Evolutionary conservation across 2,329 filamentous ascomycete species (phyloP).

Genomic region (Helotiales sp.): DNA sequence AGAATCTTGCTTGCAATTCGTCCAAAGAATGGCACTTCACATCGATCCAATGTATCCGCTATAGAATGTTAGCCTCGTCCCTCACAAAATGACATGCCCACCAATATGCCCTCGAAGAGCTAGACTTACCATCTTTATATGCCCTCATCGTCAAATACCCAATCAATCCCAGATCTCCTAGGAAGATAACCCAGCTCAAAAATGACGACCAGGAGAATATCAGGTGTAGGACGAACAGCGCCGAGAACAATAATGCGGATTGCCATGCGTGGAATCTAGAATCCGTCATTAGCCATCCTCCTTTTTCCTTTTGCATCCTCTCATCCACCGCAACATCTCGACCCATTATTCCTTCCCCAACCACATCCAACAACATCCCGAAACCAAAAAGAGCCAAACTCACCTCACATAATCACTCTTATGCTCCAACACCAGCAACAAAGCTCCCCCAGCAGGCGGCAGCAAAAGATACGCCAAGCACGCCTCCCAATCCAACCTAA

Average conservation of each 20-base stretch:
- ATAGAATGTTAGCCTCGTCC: conserved; percentile 21
- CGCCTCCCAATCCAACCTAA: conserved; percentile 87
- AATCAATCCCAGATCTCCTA: conserved; percentile 74
- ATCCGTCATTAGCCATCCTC: conserved; percentile 10
- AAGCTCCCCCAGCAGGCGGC: conserved; percentile 81
- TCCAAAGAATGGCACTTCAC: conserved; percentile 84
- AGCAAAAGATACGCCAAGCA: conserved; percentile 83
- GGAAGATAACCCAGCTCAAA: conserved; percentile 80
- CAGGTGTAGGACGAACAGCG: conserved; percentile 74
- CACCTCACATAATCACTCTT: conserved; percentile 97
- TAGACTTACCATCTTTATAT: conserved; percentile 69
- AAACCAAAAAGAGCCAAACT: conserved; percentile 30
- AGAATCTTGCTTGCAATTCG: conserved; percentile 83
- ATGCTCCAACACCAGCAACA: conserved; percentile 83
- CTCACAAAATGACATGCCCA: not conserved
- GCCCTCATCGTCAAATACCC: conserved; percentile 75
- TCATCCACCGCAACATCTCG: not conserved
- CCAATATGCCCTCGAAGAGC: too few species aligned
- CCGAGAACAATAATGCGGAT: conserved; percentile 78
- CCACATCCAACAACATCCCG: not conserved
- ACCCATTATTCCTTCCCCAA: not conserved
- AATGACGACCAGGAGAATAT: conserved; percentile 83
- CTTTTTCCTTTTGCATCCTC: too few species aligned
- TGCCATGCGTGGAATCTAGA: conserved; percentile 95
- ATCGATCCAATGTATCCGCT: conserved; percentile 58